phyloP scores from a whole-genome alignment of 2,329 filamentous ascomycete species.

The Trichoderma hamatum region DNA sequence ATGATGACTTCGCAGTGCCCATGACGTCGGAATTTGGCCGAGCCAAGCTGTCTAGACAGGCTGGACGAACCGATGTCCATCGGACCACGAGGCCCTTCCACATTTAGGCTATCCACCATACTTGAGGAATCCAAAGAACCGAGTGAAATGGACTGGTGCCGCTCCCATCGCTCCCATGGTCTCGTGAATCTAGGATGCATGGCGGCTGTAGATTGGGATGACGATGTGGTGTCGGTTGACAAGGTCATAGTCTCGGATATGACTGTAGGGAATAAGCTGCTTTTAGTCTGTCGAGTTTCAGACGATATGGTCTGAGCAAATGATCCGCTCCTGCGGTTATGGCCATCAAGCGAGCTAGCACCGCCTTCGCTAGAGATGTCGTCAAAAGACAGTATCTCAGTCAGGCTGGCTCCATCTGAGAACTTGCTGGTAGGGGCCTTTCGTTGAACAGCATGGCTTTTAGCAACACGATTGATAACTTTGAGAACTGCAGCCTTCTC shows the following conservation, averaged over 20 bases:
- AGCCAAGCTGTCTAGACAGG: conserved; percentile 57
- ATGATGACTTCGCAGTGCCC: conserved; percentile 67
- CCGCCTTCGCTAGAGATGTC: conserved; percentile 61
- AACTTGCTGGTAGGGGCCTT: conserved; percentile 49
- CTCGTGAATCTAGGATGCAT: conserved; percentile 44
- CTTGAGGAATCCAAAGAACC: conserved; percentile 55
- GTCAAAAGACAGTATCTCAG: conserved; percentile 44
- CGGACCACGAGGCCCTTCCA: conserved; percentile 48
- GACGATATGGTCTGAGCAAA: conserved; percentile 48
- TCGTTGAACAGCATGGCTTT: conserved; percentile 58
- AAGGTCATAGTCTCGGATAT: conserved; percentile 46
- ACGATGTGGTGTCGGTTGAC: conserved; percentile 53
- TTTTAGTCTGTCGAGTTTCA: conserved; percentile 46
- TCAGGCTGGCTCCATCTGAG: conserved; percentile 56
- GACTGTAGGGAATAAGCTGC: conserved; percentile 46
- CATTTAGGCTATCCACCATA: conserved; percentile 48
- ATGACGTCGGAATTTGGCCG: conserved; percentile 61
- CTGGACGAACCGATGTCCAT: conserved; percentile 53
- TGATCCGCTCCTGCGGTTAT: conserved; percentile 53
- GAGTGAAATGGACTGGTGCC: conserved; percentile 54
- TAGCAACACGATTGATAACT: conserved; percentile 76
- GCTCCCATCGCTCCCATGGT: conserved; percentile 58
- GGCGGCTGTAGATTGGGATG: conserved; percentile 46
- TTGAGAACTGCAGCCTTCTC: conserved; percentile 72
- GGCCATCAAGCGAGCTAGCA: conserved; percentile 59